Conservation (phyloP, 345 rosid genomes). For the Heritiera fomes region DNA sequence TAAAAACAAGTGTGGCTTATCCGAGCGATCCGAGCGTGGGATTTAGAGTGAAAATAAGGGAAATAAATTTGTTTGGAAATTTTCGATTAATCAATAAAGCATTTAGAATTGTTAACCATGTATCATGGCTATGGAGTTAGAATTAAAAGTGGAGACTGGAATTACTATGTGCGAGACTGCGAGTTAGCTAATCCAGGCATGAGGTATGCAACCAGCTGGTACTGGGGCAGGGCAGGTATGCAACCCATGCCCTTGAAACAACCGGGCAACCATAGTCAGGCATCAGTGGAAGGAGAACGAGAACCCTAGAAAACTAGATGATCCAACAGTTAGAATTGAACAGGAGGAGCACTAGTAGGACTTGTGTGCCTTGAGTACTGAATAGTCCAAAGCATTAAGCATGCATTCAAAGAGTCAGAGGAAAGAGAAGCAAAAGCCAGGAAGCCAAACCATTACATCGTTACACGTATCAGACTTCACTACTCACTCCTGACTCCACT, state of each 20-base stretch:
- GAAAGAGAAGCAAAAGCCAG: background rate
- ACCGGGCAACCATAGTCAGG: too few relatives aligned
- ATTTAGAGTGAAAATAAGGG: background rate
- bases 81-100: background rate
- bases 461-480: conserved; percentile 4
- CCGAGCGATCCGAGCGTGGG: background rate
- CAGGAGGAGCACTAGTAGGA: background rate
- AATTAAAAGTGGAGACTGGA: background rate
- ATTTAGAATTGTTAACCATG: background rate
- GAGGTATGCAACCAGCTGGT: background rate
- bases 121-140: background rate
- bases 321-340: background rate
- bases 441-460: background rate
- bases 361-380: background rate
- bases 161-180: background rate
- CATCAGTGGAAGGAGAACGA: background rate
- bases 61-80: background rate
- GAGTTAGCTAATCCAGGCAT: background rate
- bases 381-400: background rate
- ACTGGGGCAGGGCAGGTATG: background rate
- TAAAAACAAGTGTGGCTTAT: background rate
- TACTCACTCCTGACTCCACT: background rate
- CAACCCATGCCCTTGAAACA: too few relatives aligned
- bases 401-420: background rate
- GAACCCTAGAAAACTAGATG: background rate